A percentile compares a stretch with the other conserved stretches of the same genome.
These are phyloP conservation scores for Botrytis elliptica DNA, from an alignment of 2,329 filamentous ascomycete species.

Conservation along the genomic window DNA sequence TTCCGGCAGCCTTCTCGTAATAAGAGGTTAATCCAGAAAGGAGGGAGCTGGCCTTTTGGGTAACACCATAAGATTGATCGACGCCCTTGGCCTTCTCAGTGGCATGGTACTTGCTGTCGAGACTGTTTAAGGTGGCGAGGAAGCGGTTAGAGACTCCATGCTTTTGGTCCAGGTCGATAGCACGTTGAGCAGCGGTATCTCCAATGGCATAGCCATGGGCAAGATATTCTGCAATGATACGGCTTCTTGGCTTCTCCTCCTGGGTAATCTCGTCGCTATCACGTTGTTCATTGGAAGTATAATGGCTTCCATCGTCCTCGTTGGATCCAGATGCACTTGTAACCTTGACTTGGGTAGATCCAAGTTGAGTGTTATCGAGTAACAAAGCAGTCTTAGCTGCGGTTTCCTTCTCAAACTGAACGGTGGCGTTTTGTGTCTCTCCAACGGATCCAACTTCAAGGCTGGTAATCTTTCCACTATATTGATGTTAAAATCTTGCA, in stretches of 20 bases:
- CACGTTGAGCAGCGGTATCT: slow-evolving; percentile 71
- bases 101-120: slow-evolving; percentile 85
- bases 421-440: slow-evolving; percentile 78
- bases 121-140: slow-evolving; percentile 68
- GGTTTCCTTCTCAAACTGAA: slow-evolving; percentile 95
- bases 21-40: slow-evolving; percentile 74
- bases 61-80: slow-evolving; percentile 82
- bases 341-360: slow-evolving; percentile 77
- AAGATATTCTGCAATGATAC: slow-evolving; percentile 94
- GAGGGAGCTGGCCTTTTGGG: slow-evolving; percentile 65
- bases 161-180: slow-evolving; percentile 84
- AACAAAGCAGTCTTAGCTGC: slow-evolving; percentile 96
- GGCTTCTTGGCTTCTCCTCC: slow-evolving; percentile 93
- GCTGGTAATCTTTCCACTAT: slow-evolving; percentile 84
- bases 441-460: slow-evolving; percentile 70
- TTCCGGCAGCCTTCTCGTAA: slow-evolving; percentile 89
- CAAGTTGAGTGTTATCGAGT: slow-evolving; percentile 94
- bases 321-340: slow-evolving; percentile 63
- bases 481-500: slow-evolving; percentile 28
- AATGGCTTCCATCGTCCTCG: slow-evolving; percentile 57
- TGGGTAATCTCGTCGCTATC: slow-evolving; percentile 74
- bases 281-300: slow-evolving; percentile 54
- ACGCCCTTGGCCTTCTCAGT: slow-evolving; percentile 80
- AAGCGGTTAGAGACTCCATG: slow-evolving; percentile 84
- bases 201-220: slow-evolving; percentile 83